Evolutionary conservation across 805 yeast genomes (phyloP), one percentile per base, ranked within the genome.

Genomic region (Saturnispora serradocipensis): DNA sequence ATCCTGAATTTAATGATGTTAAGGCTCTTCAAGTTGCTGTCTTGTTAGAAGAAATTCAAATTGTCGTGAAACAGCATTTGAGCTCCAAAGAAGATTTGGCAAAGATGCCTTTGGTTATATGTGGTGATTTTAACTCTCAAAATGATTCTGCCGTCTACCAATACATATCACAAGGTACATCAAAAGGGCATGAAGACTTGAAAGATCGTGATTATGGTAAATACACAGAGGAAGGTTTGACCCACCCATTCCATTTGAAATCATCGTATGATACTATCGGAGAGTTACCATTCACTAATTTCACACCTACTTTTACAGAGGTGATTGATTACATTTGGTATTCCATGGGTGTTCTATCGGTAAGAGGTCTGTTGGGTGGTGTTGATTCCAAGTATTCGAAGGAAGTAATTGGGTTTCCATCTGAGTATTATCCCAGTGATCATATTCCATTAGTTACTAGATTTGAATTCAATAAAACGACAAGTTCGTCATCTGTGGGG

Each of bases 261-360:
- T 86, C 96, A 8, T 86, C 96, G 3, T 93, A 93, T 66, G 82
- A 84, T 42, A 75, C 78, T 56, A 78, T 90, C 62, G 90, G 90
- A 25, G 97, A 93, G 67, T 75, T 93, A 54, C 95, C 97, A 44
- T 91, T 91, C 67, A 91, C 99, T 6, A 93, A 93, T 68, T 84
- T 83, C 68, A 84, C 98, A 0, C 99, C 99, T 27, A 81, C 85
- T 35, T 93, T 93, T 69, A 88, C 95, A 1, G 89, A 88, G 62
- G 90, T 84, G 40, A 88, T 93, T 69, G 99, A 93, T 71, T 93
- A 93, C 66, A 83, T 93, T 53, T 95, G 98, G 96, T 89, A 86
- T 68, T 81, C 96, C 2, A 86, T 96, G 8, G 75, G 82, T 13
- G 74, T 81, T n/a, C 72, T 93, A 55, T 78, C 83, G 52, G 96